Base-by-base conservation (phyloP, 805 yeast species). In the Metschnikowia reukaufii region DNA sequence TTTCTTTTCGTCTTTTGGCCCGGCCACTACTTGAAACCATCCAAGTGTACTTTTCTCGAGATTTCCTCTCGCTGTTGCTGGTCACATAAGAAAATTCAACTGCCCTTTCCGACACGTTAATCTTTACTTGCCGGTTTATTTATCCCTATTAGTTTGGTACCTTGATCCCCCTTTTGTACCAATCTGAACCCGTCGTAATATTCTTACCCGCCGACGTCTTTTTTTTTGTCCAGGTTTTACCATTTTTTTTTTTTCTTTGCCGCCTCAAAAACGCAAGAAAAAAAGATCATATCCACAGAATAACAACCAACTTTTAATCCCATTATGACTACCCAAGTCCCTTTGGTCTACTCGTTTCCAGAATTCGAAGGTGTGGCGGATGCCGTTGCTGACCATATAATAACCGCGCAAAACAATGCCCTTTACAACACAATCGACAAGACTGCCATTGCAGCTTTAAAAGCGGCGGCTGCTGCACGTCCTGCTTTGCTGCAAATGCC, bases 321-420 rank as follows among this genome's bases (percentile, higher is more conserved):
- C 29, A 37, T 16, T 27, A 89, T 89, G 96, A 88, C 96, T 2
- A 88, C 96, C 3, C 87, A 96, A 5, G 96, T 90, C 19, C 98
- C 99, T 16, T 82, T 89, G 51, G 85, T 92, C 43, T 91, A 88
- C 76, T 88, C 97, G 42, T 92, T 94, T 65, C 94, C 90, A 36
- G 96, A 87, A 65, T 84, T 88, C 60, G 74, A 82, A 23, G 94
- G 88, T 15, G 97, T 92, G 27, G 97, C 98, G 2, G 96, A 87
- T 45, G 98, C 98, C 19, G 96, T 92, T 23, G 97, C 97, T 1
- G 97, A 94, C 67, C 96, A 91, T 66, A 85, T 92, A 40, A 82
- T 90, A 30, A 81, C 87, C 23, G 95, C 96, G 10, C 98, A 94
- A 68, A 88, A 91, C 61, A 67, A 77, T 51, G 79, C 90, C 8